These are phyloP conservation scores for Drechslerella dactyloides DNA, from an alignment of 2,329 filamentous ascomycete genomes.

Conservation along the genomic window DNA sequence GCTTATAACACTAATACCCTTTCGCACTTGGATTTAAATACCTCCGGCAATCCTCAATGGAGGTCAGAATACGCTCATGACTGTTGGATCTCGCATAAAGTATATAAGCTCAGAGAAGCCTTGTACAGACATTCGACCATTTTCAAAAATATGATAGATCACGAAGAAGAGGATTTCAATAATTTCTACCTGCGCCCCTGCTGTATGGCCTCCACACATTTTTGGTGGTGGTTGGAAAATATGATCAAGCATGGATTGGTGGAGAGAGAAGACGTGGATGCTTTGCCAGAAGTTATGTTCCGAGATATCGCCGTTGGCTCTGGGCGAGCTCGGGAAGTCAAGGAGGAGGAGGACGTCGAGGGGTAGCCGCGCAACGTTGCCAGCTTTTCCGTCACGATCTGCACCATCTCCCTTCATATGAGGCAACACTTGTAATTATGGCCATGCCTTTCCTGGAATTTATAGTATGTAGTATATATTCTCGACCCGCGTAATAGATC, in stretches of 20 bases:
- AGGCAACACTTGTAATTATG: constrained; percentile 1
- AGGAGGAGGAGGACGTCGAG: constrained; percentile 2
- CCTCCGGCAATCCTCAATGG: constrained; percentile 10
- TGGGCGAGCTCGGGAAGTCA: neutral
- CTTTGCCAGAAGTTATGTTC: constrained; percentile 16
- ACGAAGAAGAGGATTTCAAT: constrained; percentile 14
- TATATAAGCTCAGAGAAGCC: constrained; percentile 13
- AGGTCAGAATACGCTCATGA: constrained; percentile 9
- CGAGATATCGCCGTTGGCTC: constrained; percentile 14
- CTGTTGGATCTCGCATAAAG: constrained; percentile 13
- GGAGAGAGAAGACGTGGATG: constrained; percentile 17
- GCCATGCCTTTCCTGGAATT: neutral
- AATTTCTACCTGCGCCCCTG: constrained; percentile 9
- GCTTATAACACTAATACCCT: constrained; percentile 8
- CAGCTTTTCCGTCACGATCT: constrained; percentile 2
- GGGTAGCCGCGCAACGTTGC: constrained; percentile 5
- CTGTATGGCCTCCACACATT: constrained; percentile 8
- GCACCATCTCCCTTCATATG: constrained; percentile 4
- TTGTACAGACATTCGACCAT: constrained; percentile 12
- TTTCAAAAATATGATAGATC: constrained; percentile 20
- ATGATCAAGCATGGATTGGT: constrained; percentile 20
- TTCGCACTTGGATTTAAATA: constrained; percentile 12
- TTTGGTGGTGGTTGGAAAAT: constrained; percentile 13
- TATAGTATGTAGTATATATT: neutral
- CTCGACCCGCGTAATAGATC: neutral